Base-by-base conservation (phyloP, 202 grass and related monocot genomes). In the Brachypodium distachyon region DNA sequence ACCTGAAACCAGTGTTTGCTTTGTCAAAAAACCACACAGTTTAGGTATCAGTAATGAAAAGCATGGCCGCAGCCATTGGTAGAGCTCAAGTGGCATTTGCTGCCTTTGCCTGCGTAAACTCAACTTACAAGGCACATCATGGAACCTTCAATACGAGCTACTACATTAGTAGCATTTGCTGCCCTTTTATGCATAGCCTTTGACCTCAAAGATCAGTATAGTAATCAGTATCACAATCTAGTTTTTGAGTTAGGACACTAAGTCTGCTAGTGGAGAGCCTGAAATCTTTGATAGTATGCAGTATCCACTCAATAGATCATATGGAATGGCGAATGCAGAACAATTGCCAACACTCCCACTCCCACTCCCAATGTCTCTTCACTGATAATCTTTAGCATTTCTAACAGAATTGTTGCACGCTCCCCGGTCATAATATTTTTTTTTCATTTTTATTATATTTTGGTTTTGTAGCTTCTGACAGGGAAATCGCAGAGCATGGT, bases 401-500 rank as follows among this genome's bases (percentile, higher is more conserved):
- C 27, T 71, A 70, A 26, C 11, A 66, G 26, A 49, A 18, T 80
- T 48, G 23, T 66, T 66, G 22, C 46, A 66, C 16, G 28, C 60
- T 28, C 0, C 6, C 52, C 0, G 39, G 16, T 21, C 23, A 66
- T 70, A 46, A 53, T 59, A n/a, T 78, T 32, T 70, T 42, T 74
- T 74, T 60, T 62, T 67, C 14, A 71, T 65, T 67, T 4, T 59
- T 74, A 16, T 34, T 90, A 5, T 62, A 14, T 74, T 82, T 83
- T 69, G 55, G 16, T 47, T 90, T 72, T 85, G 67, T 61, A 95
- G 96, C 63, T 72, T 83, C 82, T 51, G 70, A 84, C 38, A 88
- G 87, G 79, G 87, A 90, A 77, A 85, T 82, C 66, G 83, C 78
- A 77, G 87, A 90, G 53, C 85, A 83, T 22, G 78, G 67, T 55